Evolutionary conservation across 441 rosid species (phyloP).

Genomic region (Corymbia calophylla): DNA sequence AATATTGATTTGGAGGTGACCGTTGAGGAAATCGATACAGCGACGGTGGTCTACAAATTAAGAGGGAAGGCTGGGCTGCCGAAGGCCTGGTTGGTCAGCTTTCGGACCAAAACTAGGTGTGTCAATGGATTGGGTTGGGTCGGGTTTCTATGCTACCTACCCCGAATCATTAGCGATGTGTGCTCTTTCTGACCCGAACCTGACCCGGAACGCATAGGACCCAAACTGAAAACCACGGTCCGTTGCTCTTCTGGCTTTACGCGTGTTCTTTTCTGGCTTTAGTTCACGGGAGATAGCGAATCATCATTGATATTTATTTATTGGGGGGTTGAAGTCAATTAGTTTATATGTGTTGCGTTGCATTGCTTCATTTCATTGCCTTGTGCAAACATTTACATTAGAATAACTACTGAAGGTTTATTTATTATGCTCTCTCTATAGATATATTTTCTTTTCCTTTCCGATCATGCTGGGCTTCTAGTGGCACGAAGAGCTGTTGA

Average conservation of each 20-base stretch:
- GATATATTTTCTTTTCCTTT: not conserved
- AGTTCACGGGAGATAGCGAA: not conserved
- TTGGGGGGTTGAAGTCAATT: no score
- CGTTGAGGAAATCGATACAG: not conserved
- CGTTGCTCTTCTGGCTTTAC: no score
- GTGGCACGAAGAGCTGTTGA: not conserved
- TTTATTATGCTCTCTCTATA: no score
- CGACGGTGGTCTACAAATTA: not conserved
- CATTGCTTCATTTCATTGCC: not conserved
- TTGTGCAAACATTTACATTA: not conserved
- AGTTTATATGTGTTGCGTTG: not conserved
- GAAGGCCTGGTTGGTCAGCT: not conserved
- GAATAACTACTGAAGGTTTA: not conserved
- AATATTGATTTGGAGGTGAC: not conserved
- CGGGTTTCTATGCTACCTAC: not conserved
- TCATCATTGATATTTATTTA: not conserved
- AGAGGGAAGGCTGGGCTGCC: not conserved
- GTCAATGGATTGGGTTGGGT: not conserved
- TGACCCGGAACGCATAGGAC: no score
- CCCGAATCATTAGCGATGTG: no score
- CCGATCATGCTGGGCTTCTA: not conserved
- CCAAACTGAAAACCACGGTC: no score
- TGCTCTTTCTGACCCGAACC: no score
- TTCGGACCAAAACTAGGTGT: no score
- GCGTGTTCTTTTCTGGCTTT: not conserved